Evolutionary conservation across 2,329 filamentous ascomycete species (phyloP).

Genomic region (Zasmidium cellare): DNA sequence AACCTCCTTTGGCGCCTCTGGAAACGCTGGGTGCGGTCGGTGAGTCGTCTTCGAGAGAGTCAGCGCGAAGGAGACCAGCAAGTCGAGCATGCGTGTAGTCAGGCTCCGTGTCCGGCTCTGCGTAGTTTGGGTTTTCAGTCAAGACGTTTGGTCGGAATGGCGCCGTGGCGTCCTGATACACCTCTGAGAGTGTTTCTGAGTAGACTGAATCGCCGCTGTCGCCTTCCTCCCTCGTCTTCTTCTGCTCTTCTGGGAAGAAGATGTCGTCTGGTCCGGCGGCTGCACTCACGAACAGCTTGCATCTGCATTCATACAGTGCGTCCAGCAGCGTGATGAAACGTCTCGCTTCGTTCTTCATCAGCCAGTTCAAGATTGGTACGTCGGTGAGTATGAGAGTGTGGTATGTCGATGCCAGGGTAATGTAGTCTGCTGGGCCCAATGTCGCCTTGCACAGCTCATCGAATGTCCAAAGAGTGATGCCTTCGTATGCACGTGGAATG

Average conservation of each 20-base stretch:
- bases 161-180: constrained; percentile 74
- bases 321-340: constrained; percentile 71
- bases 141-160: constrained; percentile 80
- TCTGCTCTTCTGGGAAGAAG: constrained; percentile 67
- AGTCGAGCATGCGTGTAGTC: constrained; percentile 40
- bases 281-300: constrained; percentile 71
- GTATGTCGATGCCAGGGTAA: constrained; percentile 75
- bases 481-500: constrained; percentile 59
- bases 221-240: constrained; percentile 19
- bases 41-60: constrained; percentile 52
- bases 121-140: constrained; percentile 52
- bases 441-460: constrained; percentile 62
- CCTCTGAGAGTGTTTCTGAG: constrained; percentile 68
- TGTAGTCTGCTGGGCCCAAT: constrained; percentile 79
- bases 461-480: constrained; percentile 67
- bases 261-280: constrained; percentile 68
- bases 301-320: constrained; percentile 78
- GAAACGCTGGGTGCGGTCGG: constrained; percentile 28
- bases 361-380: constrained; percentile 65
- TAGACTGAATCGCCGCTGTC: constrained; percentile 55
- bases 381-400: constrained; percentile 74
- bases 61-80: constrained; percentile 39
- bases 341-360: constrained; percentile 77
- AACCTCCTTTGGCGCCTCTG: constrained; percentile 21
- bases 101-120: constrained; percentile 34